phyloP scores from a whole-genome alignment of 306 rosid species.

The Castanea sativa region DNA sequence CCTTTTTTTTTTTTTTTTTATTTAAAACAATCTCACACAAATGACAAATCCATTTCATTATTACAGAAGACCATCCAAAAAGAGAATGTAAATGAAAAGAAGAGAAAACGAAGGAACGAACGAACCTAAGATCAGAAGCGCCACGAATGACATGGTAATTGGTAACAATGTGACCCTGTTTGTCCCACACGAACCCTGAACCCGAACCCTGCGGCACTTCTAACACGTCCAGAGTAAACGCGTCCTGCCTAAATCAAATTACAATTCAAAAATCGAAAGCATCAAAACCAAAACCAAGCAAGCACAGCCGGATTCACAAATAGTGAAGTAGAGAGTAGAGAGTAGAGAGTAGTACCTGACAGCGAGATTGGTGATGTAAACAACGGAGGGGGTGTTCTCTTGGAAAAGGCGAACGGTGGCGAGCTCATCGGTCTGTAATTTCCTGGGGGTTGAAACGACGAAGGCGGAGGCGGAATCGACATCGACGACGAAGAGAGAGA shows the following conservation, averaged over 20 bases:
- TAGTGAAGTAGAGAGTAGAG: neutral
- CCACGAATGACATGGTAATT: slow-evolving; percentile 97
- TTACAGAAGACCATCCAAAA: no score
- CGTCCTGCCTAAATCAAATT: slow-evolving; percentile 77
- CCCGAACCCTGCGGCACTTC: slow-evolving; percentile 99
- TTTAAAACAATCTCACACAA: no score
- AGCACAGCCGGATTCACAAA: neutral
- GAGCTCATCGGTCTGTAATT: slow-evolving; percentile 86
- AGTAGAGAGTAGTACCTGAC: slow-evolving; percentile 36
- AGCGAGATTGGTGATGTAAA: slow-evolving; percentile 91
- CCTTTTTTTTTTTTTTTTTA: no score
- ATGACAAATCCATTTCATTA: no score
- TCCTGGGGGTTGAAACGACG: slow-evolving; percentile 66
- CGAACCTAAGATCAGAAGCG: slow-evolving; percentile 97
- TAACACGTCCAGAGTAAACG: slow-evolving; percentile 85
- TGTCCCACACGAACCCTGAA: slow-evolving; percentile 97
- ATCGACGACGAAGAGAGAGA: slow-evolving; percentile 58
- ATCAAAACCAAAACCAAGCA: neutral
- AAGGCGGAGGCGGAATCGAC: slow-evolving; percentile 77
- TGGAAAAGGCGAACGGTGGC: slow-evolving; percentile 91
- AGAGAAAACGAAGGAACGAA: neutral
- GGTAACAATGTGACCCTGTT: slow-evolving; percentile 77
- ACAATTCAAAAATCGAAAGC: neutral
- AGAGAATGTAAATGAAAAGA: neutral
- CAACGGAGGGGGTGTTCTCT: slow-evolving; percentile 94